These are phyloP conservation scores for Epichloe gansuensis DNA, from an alignment of 2,329 filamentous ascomycete genomes.

Conservation along the genomic window DNA sequence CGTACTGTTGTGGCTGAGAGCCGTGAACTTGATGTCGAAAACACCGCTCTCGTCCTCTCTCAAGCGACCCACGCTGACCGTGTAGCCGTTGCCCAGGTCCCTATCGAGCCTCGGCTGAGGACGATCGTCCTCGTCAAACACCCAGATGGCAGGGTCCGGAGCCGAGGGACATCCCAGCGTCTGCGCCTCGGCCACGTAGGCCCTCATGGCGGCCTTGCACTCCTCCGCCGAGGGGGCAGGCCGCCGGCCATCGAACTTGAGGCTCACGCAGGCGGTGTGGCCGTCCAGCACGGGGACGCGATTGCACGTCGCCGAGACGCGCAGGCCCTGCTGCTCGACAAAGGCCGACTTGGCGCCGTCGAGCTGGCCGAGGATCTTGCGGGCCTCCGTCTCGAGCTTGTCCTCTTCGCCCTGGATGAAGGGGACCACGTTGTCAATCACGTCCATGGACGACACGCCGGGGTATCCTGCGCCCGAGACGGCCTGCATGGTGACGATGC, in stretches of 20 bases:
- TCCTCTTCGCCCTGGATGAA: conserved; percentile 91
- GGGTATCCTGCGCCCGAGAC: conserved; percentile 87
- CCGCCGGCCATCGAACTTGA: conserved; percentile 59
- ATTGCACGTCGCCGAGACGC: conserved; percentile 79
- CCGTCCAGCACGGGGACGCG: conserved; percentile 91
- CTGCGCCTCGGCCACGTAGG: conserved; percentile 73
- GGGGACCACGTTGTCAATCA: conserved; percentile 90
- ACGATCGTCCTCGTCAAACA: conserved; percentile 80
- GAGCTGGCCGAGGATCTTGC: conserved; percentile 78
- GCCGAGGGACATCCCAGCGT: conserved; percentile 77
- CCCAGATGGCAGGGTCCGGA: conserved; percentile 65
- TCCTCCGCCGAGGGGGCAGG: conserved; percentile 62
- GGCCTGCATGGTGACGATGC: conserved; percentile 87
- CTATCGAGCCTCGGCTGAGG: conserved; percentile 87
- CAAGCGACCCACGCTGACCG: conserved; percentile 79
- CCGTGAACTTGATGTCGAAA: conserved; percentile 92
- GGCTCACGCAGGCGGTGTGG: conserved; percentile 85
- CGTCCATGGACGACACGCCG: conserved; percentile 85
- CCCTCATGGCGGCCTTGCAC: conserved; percentile 65
- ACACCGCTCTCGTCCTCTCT: conserved; percentile 76
- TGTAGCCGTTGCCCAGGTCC: conserved; percentile 73
- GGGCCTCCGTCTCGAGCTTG: conserved; percentile 87
- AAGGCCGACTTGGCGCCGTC: conserved; percentile 62
- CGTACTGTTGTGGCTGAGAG: conserved; percentile 67
- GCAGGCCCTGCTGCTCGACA: conserved; percentile 58